A percentile compares a stretch with the other conserved stretches of the same genome.
These are phyloP conservation scores for Ciborinia camelliae DNA, from an alignment of 2,329 filamentous ascomycete species.

Conservation along the genomic window DNA sequence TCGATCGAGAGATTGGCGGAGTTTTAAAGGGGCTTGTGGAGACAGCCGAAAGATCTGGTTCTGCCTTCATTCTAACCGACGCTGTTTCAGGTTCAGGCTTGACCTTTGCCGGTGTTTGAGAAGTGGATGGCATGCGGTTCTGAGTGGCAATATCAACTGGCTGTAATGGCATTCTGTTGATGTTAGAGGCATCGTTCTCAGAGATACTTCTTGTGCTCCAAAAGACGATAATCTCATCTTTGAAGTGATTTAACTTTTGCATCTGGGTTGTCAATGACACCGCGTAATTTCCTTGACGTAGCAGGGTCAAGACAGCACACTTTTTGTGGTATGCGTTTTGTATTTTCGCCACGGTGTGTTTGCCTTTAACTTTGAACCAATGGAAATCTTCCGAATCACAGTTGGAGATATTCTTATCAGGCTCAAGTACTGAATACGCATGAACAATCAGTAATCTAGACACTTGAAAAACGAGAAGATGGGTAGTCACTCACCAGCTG, in stretches of 20 bases:
- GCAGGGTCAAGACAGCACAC: background rate
- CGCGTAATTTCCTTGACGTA: constrained; percentile 7
- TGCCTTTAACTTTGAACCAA: constrained; percentile 19
- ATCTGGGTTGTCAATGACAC: background rate
- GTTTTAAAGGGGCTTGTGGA: background rate
- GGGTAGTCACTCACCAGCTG: background rate
- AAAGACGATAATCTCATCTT: constrained; percentile 13
- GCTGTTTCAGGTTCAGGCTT: background rate
- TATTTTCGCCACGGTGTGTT: constrained; percentile 18
- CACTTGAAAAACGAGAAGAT: background rate
- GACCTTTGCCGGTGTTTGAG: background rate
- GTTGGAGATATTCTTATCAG: background rate
- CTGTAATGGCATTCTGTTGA: background rate
- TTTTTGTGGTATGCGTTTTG: constrained; percentile 8
- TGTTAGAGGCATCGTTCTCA: background rate
- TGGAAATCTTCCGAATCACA: background rate
- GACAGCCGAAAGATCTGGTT: background rate
- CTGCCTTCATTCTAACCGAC: background rate
- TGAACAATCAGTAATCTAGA: background rate
- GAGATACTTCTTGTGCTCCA: background rate
- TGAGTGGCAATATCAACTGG: background rate
- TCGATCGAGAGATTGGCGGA: background rate
- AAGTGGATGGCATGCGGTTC: background rate
- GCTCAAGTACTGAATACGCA: background rate
- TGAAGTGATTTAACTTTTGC: constrained; percentile 12